Percentiles rank a stretch among this genome's conserved stretches.
These are phyloP conservation scores for Penicillium cinerascens DNA, from an alignment of 495 filamentous ascomycete species.

Conservation along the genomic window DNA sequence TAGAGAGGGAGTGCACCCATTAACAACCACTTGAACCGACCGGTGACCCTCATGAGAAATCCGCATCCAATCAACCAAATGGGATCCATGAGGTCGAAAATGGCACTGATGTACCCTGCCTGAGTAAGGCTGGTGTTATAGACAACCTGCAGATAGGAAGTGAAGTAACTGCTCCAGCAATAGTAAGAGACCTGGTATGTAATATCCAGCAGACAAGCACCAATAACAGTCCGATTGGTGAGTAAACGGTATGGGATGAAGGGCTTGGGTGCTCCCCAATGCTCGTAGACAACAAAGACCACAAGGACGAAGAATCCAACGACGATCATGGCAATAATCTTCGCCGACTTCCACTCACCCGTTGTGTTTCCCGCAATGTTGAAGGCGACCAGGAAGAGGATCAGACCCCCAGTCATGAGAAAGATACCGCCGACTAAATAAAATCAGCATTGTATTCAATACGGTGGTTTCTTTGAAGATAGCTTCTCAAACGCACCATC, in stretches of 20 bases:
- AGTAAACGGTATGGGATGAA: constrained; percentile 61
- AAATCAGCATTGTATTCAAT: background rate
- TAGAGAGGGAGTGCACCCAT: constrained; percentile 59
- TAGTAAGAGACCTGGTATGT: constrained; percentile 54
- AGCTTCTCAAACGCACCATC: constrained; percentile 44
- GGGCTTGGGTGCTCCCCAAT: constrained; percentile 46
- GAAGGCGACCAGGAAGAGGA: constrained; percentile 61
- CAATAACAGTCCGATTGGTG: constrained; percentile 59
- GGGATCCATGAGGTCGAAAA: constrained; percentile 48
- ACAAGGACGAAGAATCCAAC: constrained; percentile 53
- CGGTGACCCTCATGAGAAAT: constrained; percentile 49
- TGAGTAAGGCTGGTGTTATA: constrained; percentile 52
- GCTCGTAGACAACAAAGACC: constrained; percentile 55
- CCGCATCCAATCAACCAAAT: constrained; percentile 49
- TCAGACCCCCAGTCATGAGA: constrained; percentile 53
- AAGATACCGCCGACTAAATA: constrained; percentile 49
- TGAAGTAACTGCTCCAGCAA: constrained; percentile 58
- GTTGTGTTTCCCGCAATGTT: constrained; percentile 43
- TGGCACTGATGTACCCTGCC: constrained; percentile 53
- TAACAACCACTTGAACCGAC: constrained; percentile 49
- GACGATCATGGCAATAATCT: constrained; percentile 56
- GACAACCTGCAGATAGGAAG: constrained; percentile 67
- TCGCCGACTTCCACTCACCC: constrained; percentile 45
- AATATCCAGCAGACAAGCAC: constrained; percentile 55
- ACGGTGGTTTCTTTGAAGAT: background rate